These are phyloP conservation scores for Bipolaris zeicola DNA, from an alignment of 2,329 filamentous ascomycete genomes.

Conservation along the genomic window DNA sequence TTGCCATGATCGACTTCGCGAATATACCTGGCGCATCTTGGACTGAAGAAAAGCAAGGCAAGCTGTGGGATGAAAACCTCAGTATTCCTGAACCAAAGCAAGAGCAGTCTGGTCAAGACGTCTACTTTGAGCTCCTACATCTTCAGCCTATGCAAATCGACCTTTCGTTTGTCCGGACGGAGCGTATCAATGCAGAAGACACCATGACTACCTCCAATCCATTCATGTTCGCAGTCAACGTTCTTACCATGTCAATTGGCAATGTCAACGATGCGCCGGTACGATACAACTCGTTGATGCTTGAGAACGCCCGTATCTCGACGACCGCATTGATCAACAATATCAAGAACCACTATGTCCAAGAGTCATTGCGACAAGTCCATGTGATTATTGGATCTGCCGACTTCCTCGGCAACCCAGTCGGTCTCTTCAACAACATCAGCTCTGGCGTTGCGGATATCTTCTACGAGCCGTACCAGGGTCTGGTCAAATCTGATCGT, in stretches of 20 bases:
- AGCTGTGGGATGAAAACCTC: slow-evolving; percentile 84
- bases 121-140: slow-evolving; percentile 97
- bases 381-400: slow-evolving; percentile 97
- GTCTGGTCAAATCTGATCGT: slow-evolving; percentile 92
- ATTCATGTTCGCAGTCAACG: slow-evolving; percentile 98
- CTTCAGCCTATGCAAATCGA: slow-evolving; percentile 98
- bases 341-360: slow-evolving; percentile 92
- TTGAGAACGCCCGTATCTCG: slow-evolving; percentile 94
- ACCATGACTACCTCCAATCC: slow-evolving; percentile 87
- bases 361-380: slow-evolving; percentile 93
- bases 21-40: slow-evolving; percentile 90
- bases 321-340: slow-evolving; percentile 82
- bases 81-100: slow-evolving; percentile 91
- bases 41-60: slow-evolving; percentile 81
- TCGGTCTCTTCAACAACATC: slow-evolving; percentile 97
- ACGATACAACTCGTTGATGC: slow-evolving; percentile 86
- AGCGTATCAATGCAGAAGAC: slow-evolving; percentile 94
- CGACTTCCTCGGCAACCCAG: slow-evolving; percentile 96
- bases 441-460: slow-evolving; percentile 97
- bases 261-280: slow-evolving; percentile 98
- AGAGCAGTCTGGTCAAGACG: slow-evolving; percentile 84
- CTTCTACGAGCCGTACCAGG: slow-evolving; percentile 99
- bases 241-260: slow-evolving; percentile 98
- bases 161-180: slow-evolving; percentile 94
- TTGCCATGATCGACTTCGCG: slow-evolving; percentile 90